Base-by-base conservation (phyloP, 306 rosid species). In the Lotus japonicus region DNA sequence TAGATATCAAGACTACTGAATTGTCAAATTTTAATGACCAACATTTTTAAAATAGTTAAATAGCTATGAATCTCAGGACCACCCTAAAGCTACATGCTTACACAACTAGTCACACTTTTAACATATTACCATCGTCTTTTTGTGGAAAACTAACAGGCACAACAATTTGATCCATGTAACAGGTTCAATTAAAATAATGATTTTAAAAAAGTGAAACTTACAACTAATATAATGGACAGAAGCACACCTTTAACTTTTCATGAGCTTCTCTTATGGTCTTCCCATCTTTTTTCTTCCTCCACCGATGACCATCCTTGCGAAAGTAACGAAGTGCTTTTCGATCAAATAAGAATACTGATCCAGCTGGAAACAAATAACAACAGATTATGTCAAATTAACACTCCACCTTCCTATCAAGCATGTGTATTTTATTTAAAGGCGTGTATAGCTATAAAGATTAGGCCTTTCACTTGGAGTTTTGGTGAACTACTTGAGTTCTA, bases 181-280 rank as follows among this genome's bases (percentile, higher is more conserved):
- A 71, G 57, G 60, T 72, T 71, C 76, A 46, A 59, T 39, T 23
- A 50, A 77, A 66, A 63, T 61, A 58, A 68, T 42, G 14, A 43
- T n/a, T 19, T 31, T 35, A 49, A 66, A 80, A 77, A 72, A 38
- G 75, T 70, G 74, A 70, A 80, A 86, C 86, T 82, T 82, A 86
- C 87, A 67, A 86, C 81, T 74, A 83, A 81, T 50, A 86, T 77
- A 83, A 83, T 77, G 85, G 81, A 82, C 88, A 79, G 89, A 89
- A 89, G 89, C 92, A 86, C 89, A 86, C 96, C 92, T 89, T 89
- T 87, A 89, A 81, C 88, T 87, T 86, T 83, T 89, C 96, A 77
- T 86, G 92, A 28, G 92, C 90, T 85, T 89, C 96, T 85, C 78
- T 87, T 46, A 89, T 82, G 45, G 96, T 81, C 70, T 83, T 87